Conservation (phyloP, 805 yeast species). For the Candida dendrica region DNA sequence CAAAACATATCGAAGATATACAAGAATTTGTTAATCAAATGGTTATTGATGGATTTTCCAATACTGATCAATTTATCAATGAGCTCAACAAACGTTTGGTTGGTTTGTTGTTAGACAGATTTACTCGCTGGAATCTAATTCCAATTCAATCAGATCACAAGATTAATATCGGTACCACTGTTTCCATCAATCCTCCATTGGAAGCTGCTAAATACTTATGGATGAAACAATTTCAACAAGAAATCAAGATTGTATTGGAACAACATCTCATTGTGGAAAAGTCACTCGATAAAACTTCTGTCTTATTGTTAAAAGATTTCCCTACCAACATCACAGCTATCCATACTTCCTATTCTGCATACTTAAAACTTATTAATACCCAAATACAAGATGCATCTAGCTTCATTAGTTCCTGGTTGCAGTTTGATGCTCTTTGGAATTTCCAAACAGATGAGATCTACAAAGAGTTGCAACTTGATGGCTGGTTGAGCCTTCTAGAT, state of each 20-base stretch:
- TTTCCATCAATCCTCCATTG: constrained; percentile 35
- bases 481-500: constrained; percentile 43
- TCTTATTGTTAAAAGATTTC: constrained; percentile 2
- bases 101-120: constrained; percentile 23
- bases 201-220: constrained; percentile 27
- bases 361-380: constrained; percentile 25
- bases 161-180: constrained; percentile 27
- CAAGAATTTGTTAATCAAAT: constrained; percentile 30
- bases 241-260: constrained; percentile 12
- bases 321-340: constrained; percentile 2
- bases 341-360: constrained; percentile 11
- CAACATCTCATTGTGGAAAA: constrained; percentile 21
- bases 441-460: constrained; percentile 35
- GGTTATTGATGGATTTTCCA: constrained; percentile 28
- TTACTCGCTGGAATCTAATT: constrained; percentile 6
- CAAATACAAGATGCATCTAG: constrained; percentile 21
- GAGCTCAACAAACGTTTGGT: constrained; percentile 27
- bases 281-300: constrained; percentile 15
- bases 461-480: constrained; percentile 24
- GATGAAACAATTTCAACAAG: constrained; percentile 19
- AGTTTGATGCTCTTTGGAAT: constrained; percentile 55
- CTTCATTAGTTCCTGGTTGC: constrained; percentile 46
- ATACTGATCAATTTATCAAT: constrained; percentile 24
- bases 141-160: constrained; percentile 21
- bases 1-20: constrained; percentile 15